Base-by-base conservation (phyloP, 345 rosid species). In the Eucalyptus pauciflora region DNA sequence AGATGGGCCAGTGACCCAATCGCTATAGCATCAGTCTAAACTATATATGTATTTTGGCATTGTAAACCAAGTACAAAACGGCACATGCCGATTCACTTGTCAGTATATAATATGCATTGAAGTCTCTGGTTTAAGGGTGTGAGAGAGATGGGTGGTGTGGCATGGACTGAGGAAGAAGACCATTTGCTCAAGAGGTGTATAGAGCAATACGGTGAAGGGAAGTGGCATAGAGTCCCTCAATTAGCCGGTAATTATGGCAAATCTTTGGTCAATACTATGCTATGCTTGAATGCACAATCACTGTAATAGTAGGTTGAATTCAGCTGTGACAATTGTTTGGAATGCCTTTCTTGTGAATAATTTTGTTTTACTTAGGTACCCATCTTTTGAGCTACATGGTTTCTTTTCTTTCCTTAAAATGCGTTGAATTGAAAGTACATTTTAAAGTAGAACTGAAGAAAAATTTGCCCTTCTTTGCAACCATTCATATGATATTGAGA, bases 151-250 rank as follows among this genome's bases (percentile, higher is more conserved):
- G 94, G 94, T 43, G 91, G 94, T 24, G 90, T 92, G 64, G 91
- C 92, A 7, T 94, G 95, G 95, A 94, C 92, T 9, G 91, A 91
- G 88, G 94, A 93, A 89, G 95, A 94, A 90, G 95, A 94, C 88
- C 89, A 86, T 24, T 58, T 92, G 91, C 95, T 94, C 86, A 93
- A 89, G 92, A 91, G 87, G 89, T 94, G 94, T 76, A 88, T 94
- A 80, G 89, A 88, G 86, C 94, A 83, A 87, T 86, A 87, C 48
- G 94, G 95, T 6, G 94, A 93, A 91, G 94, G 95, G 86, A 91
- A 92, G 37, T 94, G 95, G 94, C 94, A 90, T 79, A 87, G 92
- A 6, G 90, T 94, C 37, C 94, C 94, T 56, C 87, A 58, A 56
- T 71, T 93, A 46, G 93, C 94, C 11, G 95, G 94, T 94, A 76